These are phyloP conservation scores for Vachellia pachyceras DNA, from an alignment of 306 rosid species.

Conservation along the genomic window DNA sequence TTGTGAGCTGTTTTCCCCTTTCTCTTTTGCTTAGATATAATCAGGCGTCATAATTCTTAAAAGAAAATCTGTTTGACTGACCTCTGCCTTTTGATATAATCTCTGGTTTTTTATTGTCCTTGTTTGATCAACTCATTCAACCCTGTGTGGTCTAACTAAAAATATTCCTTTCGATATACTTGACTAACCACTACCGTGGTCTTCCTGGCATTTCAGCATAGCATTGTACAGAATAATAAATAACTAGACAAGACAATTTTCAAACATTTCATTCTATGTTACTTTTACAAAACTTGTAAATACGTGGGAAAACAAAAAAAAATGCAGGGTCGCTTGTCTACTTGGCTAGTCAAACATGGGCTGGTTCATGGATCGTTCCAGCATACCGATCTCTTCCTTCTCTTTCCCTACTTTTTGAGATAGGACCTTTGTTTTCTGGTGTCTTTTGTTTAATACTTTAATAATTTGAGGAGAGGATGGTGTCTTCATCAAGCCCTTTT, in stretches of 20 bases:
- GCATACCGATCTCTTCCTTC: background rate
- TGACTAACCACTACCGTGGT: background rate
- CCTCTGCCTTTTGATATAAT: background rate
- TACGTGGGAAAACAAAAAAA: background rate
- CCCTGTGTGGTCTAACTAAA: background rate
- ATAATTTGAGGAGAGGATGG: background rate
- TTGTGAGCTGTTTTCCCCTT: background rate
- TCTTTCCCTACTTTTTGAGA: background rate
- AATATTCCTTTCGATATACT: background rate
- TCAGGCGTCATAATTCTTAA: background rate
- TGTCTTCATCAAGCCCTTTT: background rate
- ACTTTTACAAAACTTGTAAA: background rate
- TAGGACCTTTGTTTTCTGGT: constrained; percentile 14
- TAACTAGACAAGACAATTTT: background rate
- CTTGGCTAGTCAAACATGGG: background rate
- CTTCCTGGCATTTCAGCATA: background rate
- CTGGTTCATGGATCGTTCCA: background rate
- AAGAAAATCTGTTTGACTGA: background rate
- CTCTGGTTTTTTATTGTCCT: background rate
- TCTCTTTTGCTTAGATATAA: background rate
- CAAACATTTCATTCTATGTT: background rate
- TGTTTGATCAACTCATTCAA: background rate
- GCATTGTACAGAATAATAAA: background rate
- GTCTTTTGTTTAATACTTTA: background rate
- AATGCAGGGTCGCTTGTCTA: background rate